Evolutionary conservation across 441 rosid species (phyloP), one percentile per base, ranked within the genome.

Genomic region (Pelargonium fulgidum): DNA sequence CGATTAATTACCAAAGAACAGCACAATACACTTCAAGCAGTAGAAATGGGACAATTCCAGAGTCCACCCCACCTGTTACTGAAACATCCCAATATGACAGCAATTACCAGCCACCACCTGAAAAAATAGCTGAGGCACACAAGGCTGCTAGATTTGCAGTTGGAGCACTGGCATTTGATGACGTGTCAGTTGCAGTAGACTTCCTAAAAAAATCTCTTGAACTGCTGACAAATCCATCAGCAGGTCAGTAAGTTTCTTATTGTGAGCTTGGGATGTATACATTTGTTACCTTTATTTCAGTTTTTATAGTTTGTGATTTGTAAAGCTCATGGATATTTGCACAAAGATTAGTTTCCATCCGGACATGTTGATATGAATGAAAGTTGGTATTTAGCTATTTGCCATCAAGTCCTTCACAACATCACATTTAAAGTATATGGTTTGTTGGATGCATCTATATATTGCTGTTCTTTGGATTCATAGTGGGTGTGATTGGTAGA

Each of bases 131-230:
- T 0, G 97, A 89, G 79, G 99, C 99, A 64, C 97, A 86, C 75
- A 93, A 93, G 77, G 96, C 97, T 73, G 99, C 97, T 2, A 85
- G 95, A 79, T 91, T 91, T 74, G 99, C 96, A 0, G 99, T 93
- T 64, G 95, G 96, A 68, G 96, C 99, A 66, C 74, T 91, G 79
- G 99, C 97, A 48, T 93, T 93, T 22, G 99, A 93, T 78, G 99
- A 91, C 59, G 87, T 93, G 62, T 78, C 91, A 1, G 73, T 87
- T 70, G 96, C 96, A 2, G 93, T 93, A 16, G 99, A 90, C 69
- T 77, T 72, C 84, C 78, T 93, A 45, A 84, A 39, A 80, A 88
- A 93, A 73, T 84, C 99, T 14, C 97, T 91, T 17, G 99, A 93
- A 73, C 75, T 89, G 85, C 89, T 93, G 61, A 93, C 99, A 7